Base-by-base conservation (phyloP, 352 stramenopile genomes). In the Nothophytophthora sp. region DNA sequence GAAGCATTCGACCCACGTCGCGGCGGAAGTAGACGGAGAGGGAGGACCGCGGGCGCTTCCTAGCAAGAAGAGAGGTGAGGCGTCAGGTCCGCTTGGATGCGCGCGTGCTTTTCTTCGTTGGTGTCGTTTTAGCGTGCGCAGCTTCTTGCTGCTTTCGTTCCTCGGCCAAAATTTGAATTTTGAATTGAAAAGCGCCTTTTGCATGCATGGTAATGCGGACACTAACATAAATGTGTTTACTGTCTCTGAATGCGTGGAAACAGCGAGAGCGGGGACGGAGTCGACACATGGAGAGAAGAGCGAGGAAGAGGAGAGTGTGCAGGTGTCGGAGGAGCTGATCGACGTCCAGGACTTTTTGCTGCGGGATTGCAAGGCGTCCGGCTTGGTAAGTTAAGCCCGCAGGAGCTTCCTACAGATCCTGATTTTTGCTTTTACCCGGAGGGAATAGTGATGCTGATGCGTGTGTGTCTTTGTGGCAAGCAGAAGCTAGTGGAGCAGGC, bases 401-500 rank as follows among this genome's bases (percentile, higher is more conserved):
- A 52, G 62, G 67, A 32, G 2, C 29, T 2, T 8, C 12, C 29
- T 18, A 8, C 10, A 25, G 34, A 28, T 37, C 12, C 5, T 38
- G 16, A 11, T 18, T 30, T 5, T 32, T 34, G 22, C 6, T 48
- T 7, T 41, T 7, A 36, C 75, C 30, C 9, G 12, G 34, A 37
- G 27, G 27, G 13, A 38, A 24, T 41, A 24, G 19, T 46, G 30
- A 33, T 10, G 11, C 10, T 46, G 19, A 30, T 13, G 30, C 10
- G 29, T 10, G 22, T 30, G 12, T 54, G 29, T 15, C 5, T 16
- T 5, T 50, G 23, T 10, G 18, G 8, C 6, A 4, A 65, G n/a
- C 42, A 92, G 82, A 73, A 71, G 69, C 47, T 92, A 23, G 42
- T 82, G 18, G 73, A 79, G 32, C 79, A 90, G 54, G 68, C 79